Conservation (phyloP, 148 eudicot species). For the Cornus controversa region DNA sequence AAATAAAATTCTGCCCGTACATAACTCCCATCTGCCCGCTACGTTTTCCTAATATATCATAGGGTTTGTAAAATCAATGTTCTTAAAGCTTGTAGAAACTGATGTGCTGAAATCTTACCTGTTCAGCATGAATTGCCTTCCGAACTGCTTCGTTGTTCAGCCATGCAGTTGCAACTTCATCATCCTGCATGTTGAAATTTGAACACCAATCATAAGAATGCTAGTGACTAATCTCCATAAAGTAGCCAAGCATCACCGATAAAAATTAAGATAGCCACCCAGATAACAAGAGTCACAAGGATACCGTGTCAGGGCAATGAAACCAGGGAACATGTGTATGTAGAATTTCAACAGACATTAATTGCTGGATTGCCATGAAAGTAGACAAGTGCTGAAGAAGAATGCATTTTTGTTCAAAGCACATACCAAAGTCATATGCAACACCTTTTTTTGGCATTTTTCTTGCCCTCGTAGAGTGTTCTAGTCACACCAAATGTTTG, state of each 20-base stretch:
- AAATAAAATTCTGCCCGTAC: conserved; percentile 56
- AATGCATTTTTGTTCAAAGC: neutral
- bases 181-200: conserved; percentile 42
- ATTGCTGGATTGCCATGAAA: neutral
- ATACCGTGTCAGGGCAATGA: neutral
- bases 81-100: conserved; percentile 1
- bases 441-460: neutral
- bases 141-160: conserved; percentile 74
- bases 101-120: conserved; percentile 20
- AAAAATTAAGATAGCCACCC: neutral
- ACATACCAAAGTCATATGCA: neutral
- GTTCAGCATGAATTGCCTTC: conserved; percentile 85
- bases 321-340: neutral
- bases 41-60: conserved; percentile 48
- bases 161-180: conserved; percentile 79
- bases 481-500: neutral
- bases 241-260: neutral
- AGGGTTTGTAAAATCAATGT: neutral
- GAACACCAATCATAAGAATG: neutral
- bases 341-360: neutral
- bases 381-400: neutral
- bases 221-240: neutral
- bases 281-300: neutral
- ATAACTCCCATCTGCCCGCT: conserved; percentile 70
- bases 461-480: neutral